Base-by-base conservation (phyloP, 2,329 filamentous ascomycete species). In the Zasmidium citrigriseum region DNA sequence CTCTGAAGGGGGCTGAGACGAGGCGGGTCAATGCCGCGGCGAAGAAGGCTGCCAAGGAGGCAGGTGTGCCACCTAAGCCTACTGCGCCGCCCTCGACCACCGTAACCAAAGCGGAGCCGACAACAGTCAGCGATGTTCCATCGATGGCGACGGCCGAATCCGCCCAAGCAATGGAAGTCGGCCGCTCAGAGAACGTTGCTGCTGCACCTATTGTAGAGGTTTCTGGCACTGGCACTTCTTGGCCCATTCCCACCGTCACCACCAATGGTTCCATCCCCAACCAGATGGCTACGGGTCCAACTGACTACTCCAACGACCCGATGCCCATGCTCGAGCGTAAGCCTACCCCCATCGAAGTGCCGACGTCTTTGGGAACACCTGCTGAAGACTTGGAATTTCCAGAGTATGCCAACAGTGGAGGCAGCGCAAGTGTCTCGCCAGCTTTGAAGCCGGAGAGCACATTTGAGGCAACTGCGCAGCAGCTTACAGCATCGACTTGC, bases 1-100 rank as follows among this genome's bases (percentile, higher is more conserved):
- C 69, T 2, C 46, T 71, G 45, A 73, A 72, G 53, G 71, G 66
- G 1, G 71, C 68, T 4, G 71, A 73, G 64, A 71, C 69, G 5
- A 62, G 70, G 23, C 63, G 65, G 20, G 57, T 68, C 24, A 72
- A 73, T 58, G 68, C 68, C 44, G 70, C 68, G n/a, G 69, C 69
- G 2, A 72, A 64, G 61, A 70, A 68, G 46, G 68, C 67, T 18
- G 64, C 67, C 1, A 49, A 54, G 21, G 48, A 57, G 34, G 41
- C 29, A 34, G 61, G 49, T 14, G 21, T 27, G 21, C 21, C n/a
- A 16, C 47, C 7, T 21, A 18, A 27, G 47, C 47, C 20, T 22
- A 7, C 18, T 4, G 45, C 10, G 7, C 20, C 45, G 18, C 11
- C 18, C 10, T 22, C 45, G 4, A 12, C 20, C 23, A 18, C 57